Base-by-base conservation (phyloP, 495 filamentous ascomycete genomes). In the Glarea lozoyensis region DNA sequence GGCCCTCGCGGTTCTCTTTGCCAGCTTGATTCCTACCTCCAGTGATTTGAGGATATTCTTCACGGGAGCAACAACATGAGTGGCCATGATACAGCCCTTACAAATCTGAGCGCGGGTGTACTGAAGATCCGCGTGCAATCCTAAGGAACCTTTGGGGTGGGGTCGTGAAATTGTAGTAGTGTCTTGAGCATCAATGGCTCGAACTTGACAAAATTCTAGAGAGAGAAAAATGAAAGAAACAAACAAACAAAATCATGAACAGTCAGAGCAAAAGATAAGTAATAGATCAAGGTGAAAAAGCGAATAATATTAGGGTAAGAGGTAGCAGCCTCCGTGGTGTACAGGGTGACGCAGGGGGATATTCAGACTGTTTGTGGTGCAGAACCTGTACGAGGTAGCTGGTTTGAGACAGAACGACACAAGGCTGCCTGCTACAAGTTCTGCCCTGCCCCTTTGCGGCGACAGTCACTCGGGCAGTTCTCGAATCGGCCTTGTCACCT, bases 41-140 rank as follows among this genome's bases (percentile, higher is more conserved):
- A 52, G 18, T 10, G 49, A 30, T 37, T 50, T 56, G 31, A 50
- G 32, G 29, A 56, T 46, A 27, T 20, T 18, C 21, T 50, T 49
- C n/a, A 56, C 40, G 11, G 53, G 53, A 40, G 45, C 19, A 10
- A 37, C 45, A 32, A 48, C 33, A 33, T 55, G 23, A 25, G 25
- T 45, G 45, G 27, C 40, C 42, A 49, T 53, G 6, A 15, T n/a
- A n/a, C n/a, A n/a, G n/a, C n/a, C n/a, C n/a, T n/a, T n/a, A n/a
- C n/a, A n/a, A n/a, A n/a, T n/a, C 20, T 39, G 35, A 18, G 20
- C 13, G 24, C 16, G 36, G 22, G 32, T 34, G 23, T 13, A 25
- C 13, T 18, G 18, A 11, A 29, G 13, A 9, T 22, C 38, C n/a
- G 38, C 13, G 15, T 23, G 38, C 2, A n/a, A n/a, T n/a, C n/a